Percentiles rank a stretch among this genome's conserved stretches.
These are phyloP conservation scores for Aspergillus ochraceoroseus DNA, from an alignment of 2,329 filamentous ascomycete genomes.

Conservation along the genomic window DNA sequence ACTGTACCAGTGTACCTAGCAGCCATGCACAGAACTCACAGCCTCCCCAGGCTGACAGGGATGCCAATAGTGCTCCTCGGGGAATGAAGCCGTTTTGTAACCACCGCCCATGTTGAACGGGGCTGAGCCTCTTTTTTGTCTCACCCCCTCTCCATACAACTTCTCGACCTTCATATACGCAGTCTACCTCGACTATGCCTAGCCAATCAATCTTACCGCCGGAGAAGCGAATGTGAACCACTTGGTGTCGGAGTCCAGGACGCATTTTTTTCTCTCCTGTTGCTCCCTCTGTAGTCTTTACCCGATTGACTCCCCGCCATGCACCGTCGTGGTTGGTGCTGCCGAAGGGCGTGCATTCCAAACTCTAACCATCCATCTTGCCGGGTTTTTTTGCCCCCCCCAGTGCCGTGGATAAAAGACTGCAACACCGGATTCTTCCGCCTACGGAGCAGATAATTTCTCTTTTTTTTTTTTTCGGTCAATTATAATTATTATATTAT, in stretches of 20 bases:
- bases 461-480: constrained; percentile 7
- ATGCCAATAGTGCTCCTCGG: too few relatives aligned
- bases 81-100: constrained; percentile 5
- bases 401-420: too few relatives aligned
- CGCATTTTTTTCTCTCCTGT: neutral
- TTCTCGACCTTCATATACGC: too few relatives aligned
- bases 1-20: too few relatives aligned
- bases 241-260: too few relatives aligned
- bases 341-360: constrained; percentile 13
- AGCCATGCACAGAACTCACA: too few relatives aligned
- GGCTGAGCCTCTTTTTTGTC: constrained; percentile 4
- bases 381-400: constrained; percentile 8
- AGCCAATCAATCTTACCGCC: neutral
- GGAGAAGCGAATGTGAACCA: too few relatives aligned
- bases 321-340: constrained; percentile 8
- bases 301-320: constrained; percentile 14
- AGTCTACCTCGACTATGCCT: too few relatives aligned
- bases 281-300: neutral
- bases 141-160: neutral
- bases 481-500: neutral
- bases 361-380: constrained; percentile 9
- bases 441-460: too few relatives aligned
- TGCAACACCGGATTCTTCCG: too few relatives aligned
- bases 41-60: constrained; percentile 8
- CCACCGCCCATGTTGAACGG: too few relatives aligned